These are phyloP conservation scores for Camelina hispida DNA, from an alignment of 345 rosid species.

Conservation along the genomic window DNA sequence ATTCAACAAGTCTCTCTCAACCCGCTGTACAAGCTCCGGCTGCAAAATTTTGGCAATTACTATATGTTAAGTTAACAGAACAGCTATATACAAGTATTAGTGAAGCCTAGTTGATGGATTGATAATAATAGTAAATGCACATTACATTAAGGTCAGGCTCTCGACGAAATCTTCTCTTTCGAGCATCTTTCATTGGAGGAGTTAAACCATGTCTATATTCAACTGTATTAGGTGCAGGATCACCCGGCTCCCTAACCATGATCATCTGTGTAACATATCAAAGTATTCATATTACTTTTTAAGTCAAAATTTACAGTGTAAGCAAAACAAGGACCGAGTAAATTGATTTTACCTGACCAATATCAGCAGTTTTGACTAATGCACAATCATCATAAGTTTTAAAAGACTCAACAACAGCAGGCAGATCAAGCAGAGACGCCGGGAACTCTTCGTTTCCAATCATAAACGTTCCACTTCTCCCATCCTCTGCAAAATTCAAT, in stretches of 20 bases:
- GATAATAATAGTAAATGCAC: conserved; percentile 1
- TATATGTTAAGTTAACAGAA: not conserved
- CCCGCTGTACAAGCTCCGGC: conserved; percentile 98
- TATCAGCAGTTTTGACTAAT: conserved; percentile 87
- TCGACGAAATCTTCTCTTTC: conserved; percentile 93
- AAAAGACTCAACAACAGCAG: conserved; percentile 89
- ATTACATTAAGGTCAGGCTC: conserved; percentile 97
- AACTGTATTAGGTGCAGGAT: conserved; percentile 72
- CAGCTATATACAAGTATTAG: not conserved
- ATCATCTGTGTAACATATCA: conserved; percentile 64
- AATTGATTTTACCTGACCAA: conserved; percentile 72
- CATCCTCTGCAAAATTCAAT: conserved; percentile 67
- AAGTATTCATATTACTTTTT: conserved; percentile 3
- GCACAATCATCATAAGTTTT: conserved; percentile 92
- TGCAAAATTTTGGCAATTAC: conserved; percentile 48
- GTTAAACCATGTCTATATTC: conserved; percentile 96
- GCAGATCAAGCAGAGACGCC: conserved; percentile 85
- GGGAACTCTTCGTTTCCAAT: conserved; percentile 78
- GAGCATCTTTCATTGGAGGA: conserved; percentile 97
- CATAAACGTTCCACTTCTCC: conserved; percentile 80
- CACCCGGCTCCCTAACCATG: conserved; percentile 88
- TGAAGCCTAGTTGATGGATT: not conserved
- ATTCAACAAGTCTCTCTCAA: conserved; percentile 83
- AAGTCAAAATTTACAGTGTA: not conserved
- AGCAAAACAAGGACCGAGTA: not conserved